Evolutionary conservation across 2,329 filamentous ascomycete genomes (phyloP), one percentile per base, ranked within the genome.

Genomic region (Thyridium curvatum): DNA sequence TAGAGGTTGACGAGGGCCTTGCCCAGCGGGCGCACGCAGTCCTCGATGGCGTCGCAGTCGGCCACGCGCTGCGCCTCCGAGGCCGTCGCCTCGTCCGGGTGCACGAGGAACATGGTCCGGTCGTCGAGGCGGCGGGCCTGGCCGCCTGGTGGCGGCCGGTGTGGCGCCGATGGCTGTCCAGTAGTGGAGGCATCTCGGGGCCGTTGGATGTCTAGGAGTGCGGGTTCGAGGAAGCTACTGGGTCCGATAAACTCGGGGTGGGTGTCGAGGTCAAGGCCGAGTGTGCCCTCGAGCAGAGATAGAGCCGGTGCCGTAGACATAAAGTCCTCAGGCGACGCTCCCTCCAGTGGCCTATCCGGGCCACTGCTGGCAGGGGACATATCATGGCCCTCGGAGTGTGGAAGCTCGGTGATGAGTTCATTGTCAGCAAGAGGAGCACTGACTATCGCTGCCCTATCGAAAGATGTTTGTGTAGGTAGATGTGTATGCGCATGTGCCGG

Each of bases 1-100:
- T 90, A 94, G 30, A 93, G 66, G 49, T 89, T 82, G 48, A 94
- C 76, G 41, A 94, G 66, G 38, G 75, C 76, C 40, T 79, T 79
- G n/a, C 87, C 87, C 58, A 93, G 77, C 4, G 86, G 84, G 16
- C 79, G 74, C 28, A 94, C 83, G 31, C 88, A n/a, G n/a, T n/a
- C n/a, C n/a, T n/a, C n/a, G n/a, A n/a, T n/a, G n/a, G n/a, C n/a
- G n/a, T n/a, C n/a, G n/a, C n/a, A n/a, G n/a, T n/a, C n/a, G n/a
- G n/a, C n/a, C n/a, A 14, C n/a, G 55, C n/a, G n/a, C 42, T 73
- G 69, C 26, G 64, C 59, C 18, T 63, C 60, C 0, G 58, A 62
- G 1, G 59, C 52, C 2, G 56, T 52, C 14, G 52, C 54, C 26
- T 59, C 57, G 30, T 63, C 60, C 1, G 58, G 54, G 26, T 60